Evolutionary conservation across 306 rosid species (phyloP), one percentile per base, ranked within the genome.

Genomic region (Casuarina glauca): DNA sequence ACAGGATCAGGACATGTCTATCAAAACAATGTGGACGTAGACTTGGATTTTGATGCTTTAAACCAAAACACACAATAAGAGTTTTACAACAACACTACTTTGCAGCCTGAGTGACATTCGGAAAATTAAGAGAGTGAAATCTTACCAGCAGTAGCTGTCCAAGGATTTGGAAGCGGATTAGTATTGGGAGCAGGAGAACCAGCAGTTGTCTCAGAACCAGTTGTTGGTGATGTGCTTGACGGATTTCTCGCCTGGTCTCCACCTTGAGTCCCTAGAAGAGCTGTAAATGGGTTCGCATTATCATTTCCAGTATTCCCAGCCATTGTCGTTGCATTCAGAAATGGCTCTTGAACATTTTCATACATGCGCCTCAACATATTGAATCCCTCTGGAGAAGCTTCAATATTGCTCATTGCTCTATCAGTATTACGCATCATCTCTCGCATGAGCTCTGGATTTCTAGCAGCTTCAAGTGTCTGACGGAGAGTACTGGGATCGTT

Each of bases 361-460:
- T 89, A 93, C 96, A 93, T 91, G 62, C 97, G 96, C 87, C 97
- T 89, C 79, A 93, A 88, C 97, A 91, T 93, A 85, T 91, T 93
- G 74, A 91, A 93, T 73, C 97, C 97, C 83, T 89, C 96, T 2
- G 97, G 96, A 86, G 94, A 86, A 77, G 97, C 82, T 83, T 93
- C 96, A 72, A 93, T 91, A 82, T 93, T 93, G 88, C 94, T 93
- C 96, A 93, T 93, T 48, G 96, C 96, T 82, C 97, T 88, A 73
- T 93, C 97, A 49, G 93, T 93, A 83, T 91, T 93, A 69, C 97
- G 84, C 97, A 93, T 93, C 94, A 93, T 93, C 89, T 93, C 97
- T 15, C 94, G 96, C 97, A 93, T 91, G 78, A 91, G 89, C 86
- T 93, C 97, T 26, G 97, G 96, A 78, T 93, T 93, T 80, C 96